phyloP scores from a whole-genome alignment of 495 filamentous ascomycete genomes.

The Neurospora pannonica region DNA sequence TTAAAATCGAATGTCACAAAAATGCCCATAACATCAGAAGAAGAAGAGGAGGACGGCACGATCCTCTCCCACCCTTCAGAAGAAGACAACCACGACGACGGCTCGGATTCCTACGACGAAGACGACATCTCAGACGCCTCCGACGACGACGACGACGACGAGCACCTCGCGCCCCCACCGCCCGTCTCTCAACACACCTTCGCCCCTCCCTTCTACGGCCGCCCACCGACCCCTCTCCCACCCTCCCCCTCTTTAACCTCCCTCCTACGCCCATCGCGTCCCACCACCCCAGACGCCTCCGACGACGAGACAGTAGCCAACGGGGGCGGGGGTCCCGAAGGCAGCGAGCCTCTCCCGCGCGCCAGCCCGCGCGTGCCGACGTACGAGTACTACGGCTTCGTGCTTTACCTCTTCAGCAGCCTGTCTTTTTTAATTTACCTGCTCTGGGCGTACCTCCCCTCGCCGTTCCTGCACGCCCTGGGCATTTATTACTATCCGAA shows the following conservation, averaged over 20 bases:
- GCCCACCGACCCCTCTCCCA: constrained; percentile 79
- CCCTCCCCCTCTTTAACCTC: constrained; percentile 94
- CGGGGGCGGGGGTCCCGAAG: background rate
- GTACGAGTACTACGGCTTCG: constrained; percentile 98
- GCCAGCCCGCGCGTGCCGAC: constrained; percentile 90
- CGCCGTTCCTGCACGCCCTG: constrained; percentile 81
- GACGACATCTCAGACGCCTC: constrained; percentile 4
- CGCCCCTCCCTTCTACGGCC: constrained; percentile 81
- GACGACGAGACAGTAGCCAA: constrained; percentile 70
- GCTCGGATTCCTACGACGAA: constrained; percentile 2
- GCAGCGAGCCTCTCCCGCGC: constrained; percentile 60
- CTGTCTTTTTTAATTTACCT: constrained; percentile 81
- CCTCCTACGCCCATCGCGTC: constrained; percentile 81
- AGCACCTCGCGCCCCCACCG: constrained; percentile 21
- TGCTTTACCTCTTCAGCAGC: constrained; percentile 77
- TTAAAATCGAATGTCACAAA: constrained; percentile 7
- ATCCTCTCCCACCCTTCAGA: background rate
- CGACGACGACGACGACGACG: constrained; percentile 11
- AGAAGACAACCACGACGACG: constrained; percentile 7
- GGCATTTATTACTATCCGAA: constrained; percentile 96
- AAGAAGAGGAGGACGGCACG: constrained; percentile 35
- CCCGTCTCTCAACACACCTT: constrained; percentile 50
- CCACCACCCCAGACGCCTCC: constrained; percentile 83
- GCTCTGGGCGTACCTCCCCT: constrained; percentile 89
- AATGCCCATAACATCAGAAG: constrained; percentile 42